Evolutionary conservation across 768 basidiomycete genomes (phyloP).

Genomic region (Lentinula detonsa): DNA sequence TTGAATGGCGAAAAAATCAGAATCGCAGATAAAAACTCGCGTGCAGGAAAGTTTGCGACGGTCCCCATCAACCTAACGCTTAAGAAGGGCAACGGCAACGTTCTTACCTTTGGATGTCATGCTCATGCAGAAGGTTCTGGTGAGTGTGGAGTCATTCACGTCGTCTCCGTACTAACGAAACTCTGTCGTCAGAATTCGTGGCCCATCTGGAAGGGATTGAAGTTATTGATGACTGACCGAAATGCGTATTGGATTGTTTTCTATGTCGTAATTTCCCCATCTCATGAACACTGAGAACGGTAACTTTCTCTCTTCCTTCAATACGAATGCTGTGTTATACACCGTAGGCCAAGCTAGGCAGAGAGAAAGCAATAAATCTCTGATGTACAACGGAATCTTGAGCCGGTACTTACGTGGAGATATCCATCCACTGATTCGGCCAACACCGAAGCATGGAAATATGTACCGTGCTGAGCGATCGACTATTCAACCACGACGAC

Average conservation of each 20-base stretch:
- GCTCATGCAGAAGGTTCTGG: neutral
- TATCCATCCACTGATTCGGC: no score
- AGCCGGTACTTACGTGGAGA: no score
- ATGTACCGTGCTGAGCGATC: no score
- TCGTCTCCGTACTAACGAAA: neutral
- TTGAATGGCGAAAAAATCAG: conserved; percentile 11
- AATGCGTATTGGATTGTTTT: neutral
- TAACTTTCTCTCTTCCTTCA: no score
- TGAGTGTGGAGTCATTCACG: neutral
- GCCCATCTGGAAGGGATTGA: conserved; percentile 2
- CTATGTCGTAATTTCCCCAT: neutral
- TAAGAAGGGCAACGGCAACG: conserved; percentile 7
- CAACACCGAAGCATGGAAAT: no score
- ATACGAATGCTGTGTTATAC: no score
- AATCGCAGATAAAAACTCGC: conserved; percentile 12
- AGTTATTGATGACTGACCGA: neutral
- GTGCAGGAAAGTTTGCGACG: conserved; percentile 8
- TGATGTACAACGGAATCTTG: no score
- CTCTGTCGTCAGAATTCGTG: neutral
- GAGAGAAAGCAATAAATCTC: no score
- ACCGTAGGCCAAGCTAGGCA: no score
- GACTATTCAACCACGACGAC: neutral
- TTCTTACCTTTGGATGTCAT: conserved; percentile 10
- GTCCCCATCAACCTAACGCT: conserved; percentile 11
- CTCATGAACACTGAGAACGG: neutral